A percentile compares a stretch with the other conserved stretches of the same genome.
These are phyloP conservation scores for Emergomyces africanus DNA, from an alignment of 2,329 filamentous ascomycete genomes.

Conservation along the genomic window DNA sequence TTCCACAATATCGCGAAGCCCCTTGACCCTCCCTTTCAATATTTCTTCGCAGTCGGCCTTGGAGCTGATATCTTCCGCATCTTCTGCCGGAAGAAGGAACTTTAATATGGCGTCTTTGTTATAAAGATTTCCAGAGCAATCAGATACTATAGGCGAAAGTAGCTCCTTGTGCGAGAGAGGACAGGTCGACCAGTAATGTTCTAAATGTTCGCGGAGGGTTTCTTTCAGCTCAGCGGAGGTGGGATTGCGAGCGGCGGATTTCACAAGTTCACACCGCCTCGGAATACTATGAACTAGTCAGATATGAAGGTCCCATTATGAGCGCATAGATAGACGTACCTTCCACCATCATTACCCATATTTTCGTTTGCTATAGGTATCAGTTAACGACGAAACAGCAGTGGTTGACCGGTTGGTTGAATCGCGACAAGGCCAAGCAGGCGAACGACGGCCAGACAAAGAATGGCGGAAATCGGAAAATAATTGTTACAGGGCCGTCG, in stretches of 20 bases:
- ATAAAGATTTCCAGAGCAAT: conserved; percentile 73
- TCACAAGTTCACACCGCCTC: conserved; percentile 89
- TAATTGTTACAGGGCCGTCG: not conserved
- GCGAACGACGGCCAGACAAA: not conserved
- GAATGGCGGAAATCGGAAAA: not conserved
- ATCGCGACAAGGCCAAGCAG: not conserved
- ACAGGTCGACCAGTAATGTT: conserved; percentile 77
- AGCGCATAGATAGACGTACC: conserved; percentile 26
- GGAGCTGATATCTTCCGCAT: conserved; percentile 39
- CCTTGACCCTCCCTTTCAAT: conserved; percentile 54
- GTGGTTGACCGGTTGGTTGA: not conserved
- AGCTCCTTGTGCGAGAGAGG: conserved; percentile 72
- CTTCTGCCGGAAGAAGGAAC: conserved; percentile 45
- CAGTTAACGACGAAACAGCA: not conserved
- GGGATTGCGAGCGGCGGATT: conserved; percentile 71
- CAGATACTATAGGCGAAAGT: conserved; percentile 65
- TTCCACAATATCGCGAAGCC: conserved; percentile 74
- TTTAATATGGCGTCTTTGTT: conserved; percentile 86
- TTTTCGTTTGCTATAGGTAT: conserved; percentile 8
- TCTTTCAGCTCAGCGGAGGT: conserved; percentile 83
- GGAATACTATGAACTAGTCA: conserved; percentile 53
- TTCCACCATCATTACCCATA: conserved; percentile 98
- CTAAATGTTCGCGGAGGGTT: conserved; percentile 68
- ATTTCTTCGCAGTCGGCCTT: conserved; percentile 50
- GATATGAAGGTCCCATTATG: not conserved